Conservation (phyloP, 1,139 yeast species). For the Protomyces inouyei region DNA sequence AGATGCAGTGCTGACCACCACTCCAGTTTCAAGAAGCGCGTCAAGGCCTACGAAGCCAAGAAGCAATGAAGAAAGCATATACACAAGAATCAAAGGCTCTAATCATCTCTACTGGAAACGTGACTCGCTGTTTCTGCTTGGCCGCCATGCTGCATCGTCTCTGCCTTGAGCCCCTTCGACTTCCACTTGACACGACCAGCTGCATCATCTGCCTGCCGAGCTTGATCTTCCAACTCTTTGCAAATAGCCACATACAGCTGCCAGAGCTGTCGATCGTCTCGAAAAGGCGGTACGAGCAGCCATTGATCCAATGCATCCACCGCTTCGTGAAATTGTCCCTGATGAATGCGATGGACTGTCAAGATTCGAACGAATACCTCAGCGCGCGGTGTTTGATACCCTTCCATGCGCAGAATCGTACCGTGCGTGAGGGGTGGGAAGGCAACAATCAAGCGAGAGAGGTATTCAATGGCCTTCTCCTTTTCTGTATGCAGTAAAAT, state of each 20-base stretch:
- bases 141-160: neutral
- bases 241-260: neutral
- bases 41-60: constrained; percentile 20
- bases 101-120: neutral
- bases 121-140: neutral
- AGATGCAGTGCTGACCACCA: neutral
- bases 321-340: neutral
- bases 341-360: constrained; percentile 6
- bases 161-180: constrained; percentile 5
- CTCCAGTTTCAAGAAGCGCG: constrained; percentile 23
- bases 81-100: neutral
- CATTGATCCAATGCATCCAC: constrained; percentile 19
- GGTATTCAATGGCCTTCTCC: neutral
- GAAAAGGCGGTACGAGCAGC: constrained; percentile 20
- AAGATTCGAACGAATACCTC: constrained; percentile 8
- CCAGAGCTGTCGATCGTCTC: constrained; percentile 16
- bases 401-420: neutral
- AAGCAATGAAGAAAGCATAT: neutral
- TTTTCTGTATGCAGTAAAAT: constrained; percentile 17
- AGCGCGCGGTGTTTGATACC: constrained; percentile 2
- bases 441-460: constrained; percentile 21
- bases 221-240: neutral
- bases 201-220: neutral
- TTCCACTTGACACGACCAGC: neutral
- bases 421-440: constrained; percentile 4